Conservation (phyloP, 2,329 filamentous ascomycete species). For the Fusarium graminum region DNA sequence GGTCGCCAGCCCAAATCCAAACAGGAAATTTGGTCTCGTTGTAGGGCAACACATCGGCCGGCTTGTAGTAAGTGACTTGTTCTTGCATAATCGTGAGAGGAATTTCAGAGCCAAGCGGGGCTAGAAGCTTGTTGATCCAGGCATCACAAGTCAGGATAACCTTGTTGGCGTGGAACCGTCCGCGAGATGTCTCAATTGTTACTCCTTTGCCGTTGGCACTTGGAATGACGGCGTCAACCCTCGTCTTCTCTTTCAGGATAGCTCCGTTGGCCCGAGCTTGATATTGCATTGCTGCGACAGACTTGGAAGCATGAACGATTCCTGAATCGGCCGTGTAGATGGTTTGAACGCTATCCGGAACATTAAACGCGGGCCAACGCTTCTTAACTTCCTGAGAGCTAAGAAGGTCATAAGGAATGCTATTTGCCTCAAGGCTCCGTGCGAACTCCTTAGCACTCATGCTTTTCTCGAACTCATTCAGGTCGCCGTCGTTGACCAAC, state of each 20-base stretch:
- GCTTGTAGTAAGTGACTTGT: conserved; percentile 42
- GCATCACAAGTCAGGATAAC: conserved; percentile 34
- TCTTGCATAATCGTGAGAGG: conserved; percentile 42
- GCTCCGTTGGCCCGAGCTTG: conserved; percentile 26
- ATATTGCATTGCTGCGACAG: conserved; percentile 34
- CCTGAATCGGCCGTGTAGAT: conserved; percentile 47
- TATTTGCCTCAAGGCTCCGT: conserved; percentile 31
- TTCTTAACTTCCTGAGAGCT: conserved; percentile 21
- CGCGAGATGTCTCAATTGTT: conserved; percentile 23
- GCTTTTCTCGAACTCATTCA: conserved; percentile 25
- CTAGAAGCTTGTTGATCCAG: conserved; percentile 38
- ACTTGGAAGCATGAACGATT: conserved; percentile 37
- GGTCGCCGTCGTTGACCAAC: not conserved
- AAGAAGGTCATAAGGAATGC: conserved; percentile 41
- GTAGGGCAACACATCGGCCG: conserved; percentile 9
- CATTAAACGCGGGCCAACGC: conserved; percentile 42
- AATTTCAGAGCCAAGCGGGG: conserved; percentile 25
- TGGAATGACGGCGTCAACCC: conserved; percentile 15
- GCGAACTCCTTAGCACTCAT: conserved; percentile 14
- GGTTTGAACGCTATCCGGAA: conserved; percentile 23
- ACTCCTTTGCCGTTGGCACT: conserved; percentile 6
- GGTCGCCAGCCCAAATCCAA: conserved; percentile 36
- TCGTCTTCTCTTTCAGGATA: conserved; percentile 28
- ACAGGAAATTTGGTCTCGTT: conserved; percentile 31
- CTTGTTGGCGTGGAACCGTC: conserved; percentile 24